Percentiles rank a stretch among this genome's conserved stretches.
These are phyloP conservation scores for Amauroascus niger DNA, from an alignment of 2,329 filamentous ascomycete genomes.

Conservation along the genomic window DNA sequence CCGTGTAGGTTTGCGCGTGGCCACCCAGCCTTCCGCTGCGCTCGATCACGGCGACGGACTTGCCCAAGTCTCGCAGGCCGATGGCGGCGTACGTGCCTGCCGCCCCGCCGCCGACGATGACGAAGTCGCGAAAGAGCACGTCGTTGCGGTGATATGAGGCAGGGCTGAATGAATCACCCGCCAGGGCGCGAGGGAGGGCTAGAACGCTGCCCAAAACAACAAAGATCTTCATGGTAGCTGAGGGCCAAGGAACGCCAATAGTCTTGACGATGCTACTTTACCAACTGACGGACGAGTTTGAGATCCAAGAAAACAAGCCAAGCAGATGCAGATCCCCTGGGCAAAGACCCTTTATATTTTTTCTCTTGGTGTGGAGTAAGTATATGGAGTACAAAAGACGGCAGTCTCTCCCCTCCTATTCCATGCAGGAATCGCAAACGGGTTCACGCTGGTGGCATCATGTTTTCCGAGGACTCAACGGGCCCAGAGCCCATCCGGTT, in stretches of 20 bases:
- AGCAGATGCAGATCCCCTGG: background rate
- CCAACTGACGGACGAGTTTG: background rate
- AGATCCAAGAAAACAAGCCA: background rate
- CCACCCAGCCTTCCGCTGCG: conserved; percentile 22
- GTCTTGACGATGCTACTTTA: background rate
- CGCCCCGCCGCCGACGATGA: conserved; percentile 26
- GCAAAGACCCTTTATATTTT: too few relatives aligned
- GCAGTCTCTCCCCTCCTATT: too few relatives aligned
- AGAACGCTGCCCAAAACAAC: background rate
- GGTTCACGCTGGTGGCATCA: too few relatives aligned
- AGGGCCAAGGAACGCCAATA: background rate
- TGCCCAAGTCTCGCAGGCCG: conserved; percentile 21
- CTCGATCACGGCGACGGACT: conserved; percentile 24
- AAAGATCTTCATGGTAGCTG: background rate
- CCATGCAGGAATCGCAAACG: too few relatives aligned
- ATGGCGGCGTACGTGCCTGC: conserved; percentile 26
- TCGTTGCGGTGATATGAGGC: background rate
- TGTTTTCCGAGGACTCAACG: too few relatives aligned
- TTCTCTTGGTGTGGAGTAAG: too few relatives aligned
- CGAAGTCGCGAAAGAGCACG: conserved; percentile 19
- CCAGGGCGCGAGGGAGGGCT: background rate
- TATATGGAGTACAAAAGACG: too few relatives aligned
- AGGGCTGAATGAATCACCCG: background rate
- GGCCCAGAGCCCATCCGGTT: too few relatives aligned
- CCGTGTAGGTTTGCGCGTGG: conserved; percentile 21